Conservation (phyloP, 2,329 filamentous ascomycete species). For the Phyllosticta citribraziliensis region DNA sequence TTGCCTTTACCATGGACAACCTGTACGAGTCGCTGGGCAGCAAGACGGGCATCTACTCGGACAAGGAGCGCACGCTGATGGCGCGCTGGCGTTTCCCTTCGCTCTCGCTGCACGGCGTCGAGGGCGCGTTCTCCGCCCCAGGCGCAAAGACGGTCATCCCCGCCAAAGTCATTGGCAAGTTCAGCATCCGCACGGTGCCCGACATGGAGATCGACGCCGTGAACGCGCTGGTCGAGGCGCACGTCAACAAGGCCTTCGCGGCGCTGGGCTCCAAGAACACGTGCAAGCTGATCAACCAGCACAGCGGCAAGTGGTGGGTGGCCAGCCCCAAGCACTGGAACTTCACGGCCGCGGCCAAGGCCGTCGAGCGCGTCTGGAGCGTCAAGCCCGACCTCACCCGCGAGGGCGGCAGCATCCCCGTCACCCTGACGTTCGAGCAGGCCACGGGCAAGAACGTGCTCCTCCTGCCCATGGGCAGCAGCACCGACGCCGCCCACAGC, state of each 20-base stretch:
- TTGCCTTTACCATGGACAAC: conserved; percentile 94
- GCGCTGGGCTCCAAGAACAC: conserved; percentile 90
- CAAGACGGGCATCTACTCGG: conserved; percentile 73
- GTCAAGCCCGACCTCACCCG: conserved; percentile 90
- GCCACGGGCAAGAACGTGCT: conserved; percentile 97
- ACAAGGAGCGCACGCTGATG: conserved; percentile 91
- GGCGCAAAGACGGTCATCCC: conserved; percentile 98
- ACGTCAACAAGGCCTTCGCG: conserved; percentile 74
- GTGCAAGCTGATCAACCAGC: conserved; percentile 68
- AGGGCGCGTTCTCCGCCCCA: conserved; percentile 86
- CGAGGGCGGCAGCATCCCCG: conserved; percentile 93
- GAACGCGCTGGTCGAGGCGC: conserved; percentile 73
- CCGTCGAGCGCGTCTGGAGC: conserved; percentile 90
- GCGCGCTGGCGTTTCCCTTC: conserved; percentile 92
- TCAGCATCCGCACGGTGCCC: conserved; percentile 93
- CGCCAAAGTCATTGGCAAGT: conserved; percentile 95
- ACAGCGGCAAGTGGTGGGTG: conserved; percentile 98
- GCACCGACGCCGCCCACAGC: conserved; percentile 90
- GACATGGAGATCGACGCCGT: conserved; percentile 93
- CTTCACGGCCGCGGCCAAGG: conserved; percentile 87
- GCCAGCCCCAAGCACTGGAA: conserved; percentile 98
- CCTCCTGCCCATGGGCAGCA: conserved; percentile 91
- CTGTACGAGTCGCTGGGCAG: conserved; percentile 86
- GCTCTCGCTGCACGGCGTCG: conserved; percentile 85
- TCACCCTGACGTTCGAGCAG: conserved; percentile 94